Evolutionary conservation across 768 basidiomycete genomes (phyloP), one percentile per base, ranked within the genome.

Genomic region (Pholiota microspora): DNA sequence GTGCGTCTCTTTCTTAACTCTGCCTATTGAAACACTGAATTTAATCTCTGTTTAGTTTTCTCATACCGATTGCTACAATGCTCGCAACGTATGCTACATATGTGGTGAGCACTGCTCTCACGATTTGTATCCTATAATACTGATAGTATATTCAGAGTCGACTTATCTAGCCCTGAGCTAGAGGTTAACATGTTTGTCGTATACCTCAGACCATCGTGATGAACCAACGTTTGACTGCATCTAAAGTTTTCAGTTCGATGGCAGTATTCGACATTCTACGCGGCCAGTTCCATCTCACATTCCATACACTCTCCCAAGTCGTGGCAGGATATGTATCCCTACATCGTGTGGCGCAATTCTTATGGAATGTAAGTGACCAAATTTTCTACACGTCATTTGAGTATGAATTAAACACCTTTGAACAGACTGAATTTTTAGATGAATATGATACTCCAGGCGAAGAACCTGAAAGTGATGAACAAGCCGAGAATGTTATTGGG

Each of bases 31-130:
- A n/a, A 34, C 0, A 25, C n/a, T 2, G 12, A 13, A 8, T 21
- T 9, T 4, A n/a, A n/a, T n/a, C 12, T 3, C 4, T 18, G 10
- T 42, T 15, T 28, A 88, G 85, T 62, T 81, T 74, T 55, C 51
- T 80, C 28, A 79, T 89, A 21, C 88, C 89, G 0, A 65, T 88
- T 6, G 51, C 77, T 2, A 83, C 81, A 23, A 89, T 89, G 86
- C 62, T 84, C 34, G 75, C 81, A 21, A 84, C 84, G 0, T 89
- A 80, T 59, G 71, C 76, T 1, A 74, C 81, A 15, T 88, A 84
- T 38, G 24, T 32, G n/a, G 16, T 29, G 13, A n/a, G 23, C 12
- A 27, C n/a, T 35, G n/a, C 34, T 12, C 10, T 35, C 12, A 12
- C 31, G 12, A 31, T 31, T 31, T 31, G 7, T 38, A 15, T 18